Evolutionary conservation across 345 rosid genomes (phyloP).

Genomic region (Boechera retrofracta): DNA sequence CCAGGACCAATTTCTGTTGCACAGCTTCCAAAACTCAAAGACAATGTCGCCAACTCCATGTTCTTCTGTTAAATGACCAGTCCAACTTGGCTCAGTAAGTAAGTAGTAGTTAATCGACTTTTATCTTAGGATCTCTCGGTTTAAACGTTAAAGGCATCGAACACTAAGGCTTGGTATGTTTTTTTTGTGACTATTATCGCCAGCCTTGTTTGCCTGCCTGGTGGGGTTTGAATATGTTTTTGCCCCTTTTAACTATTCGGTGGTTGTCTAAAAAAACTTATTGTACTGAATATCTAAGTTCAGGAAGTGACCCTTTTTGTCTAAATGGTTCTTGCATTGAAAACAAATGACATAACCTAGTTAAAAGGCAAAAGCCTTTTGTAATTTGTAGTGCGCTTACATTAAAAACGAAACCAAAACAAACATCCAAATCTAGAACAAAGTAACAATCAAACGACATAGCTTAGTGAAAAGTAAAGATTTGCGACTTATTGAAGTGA

Average conservation of each 20-base stretch:
- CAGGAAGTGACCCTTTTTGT: constrained; percentile 23
- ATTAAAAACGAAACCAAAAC: not conserved
- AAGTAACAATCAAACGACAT: not conserved
- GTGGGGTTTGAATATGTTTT: constrained; percentile 21
- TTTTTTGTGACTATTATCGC: constrained; percentile 28
- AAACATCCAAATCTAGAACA: not conserved
- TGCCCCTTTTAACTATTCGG: constrained; percentile 7
- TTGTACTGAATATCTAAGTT: constrained; percentile 3
- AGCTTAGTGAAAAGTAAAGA: not conserved
- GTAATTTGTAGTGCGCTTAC: not conserved
- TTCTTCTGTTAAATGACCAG: constrained; percentile 45
- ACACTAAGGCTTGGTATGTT: constrained; percentile 23
- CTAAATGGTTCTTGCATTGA: not conserved
- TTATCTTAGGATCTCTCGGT: constrained; percentile 24
- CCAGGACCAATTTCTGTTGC: constrained; percentile 36
- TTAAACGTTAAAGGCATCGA: constrained; percentile 17
- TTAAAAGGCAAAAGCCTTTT: not conserved
- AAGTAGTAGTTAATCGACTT: constrained; percentile 16
- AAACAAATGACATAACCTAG: not conserved
- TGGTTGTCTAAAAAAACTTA: constrained; percentile 1
- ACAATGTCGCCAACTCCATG: constrained; percentile 42
- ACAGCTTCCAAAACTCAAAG: constrained; percentile 43
- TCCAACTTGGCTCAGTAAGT: constrained; percentile 23
- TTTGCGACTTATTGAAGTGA: not conserved
- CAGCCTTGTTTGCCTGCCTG: constrained; percentile 28